Conservation (phyloP, 768 basidiomycete genomes). For the Russula ochroleuca region DNA sequence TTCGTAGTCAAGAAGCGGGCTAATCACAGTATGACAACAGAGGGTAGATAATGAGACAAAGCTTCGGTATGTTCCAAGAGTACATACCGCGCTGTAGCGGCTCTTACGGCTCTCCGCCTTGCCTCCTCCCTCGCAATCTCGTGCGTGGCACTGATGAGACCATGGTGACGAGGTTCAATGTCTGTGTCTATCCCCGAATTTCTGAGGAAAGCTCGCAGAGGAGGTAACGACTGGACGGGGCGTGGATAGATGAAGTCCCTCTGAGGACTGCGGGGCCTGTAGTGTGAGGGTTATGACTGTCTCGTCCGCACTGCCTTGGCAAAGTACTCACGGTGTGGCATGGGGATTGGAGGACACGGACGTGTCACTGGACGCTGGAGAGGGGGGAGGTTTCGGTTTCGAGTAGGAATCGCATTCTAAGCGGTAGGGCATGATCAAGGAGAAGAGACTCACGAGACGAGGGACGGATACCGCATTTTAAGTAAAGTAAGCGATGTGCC, state of each 20-base stretch:
- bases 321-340: conserved; percentile 11
- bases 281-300: not conserved
- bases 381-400: conserved; percentile 12
- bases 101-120: conserved; percentile 19
- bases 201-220: conserved; percentile 25
- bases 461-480: conserved; percentile 19
- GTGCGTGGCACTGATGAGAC: conserved; percentile 6
- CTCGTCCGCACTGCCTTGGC: not conserved
- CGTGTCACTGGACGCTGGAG: conserved; percentile 20
- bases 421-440: conserved; percentile 24
- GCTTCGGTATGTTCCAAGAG: not conserved
- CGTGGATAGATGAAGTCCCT: conserved; percentile 15
- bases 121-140: conserved; percentile 24
- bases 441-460: conserved; percentile 16
- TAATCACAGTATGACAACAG: not conserved
- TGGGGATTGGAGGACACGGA: conserved; percentile 16
- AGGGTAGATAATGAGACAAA: not conserved
- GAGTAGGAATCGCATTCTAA: conserved; percentile 23
- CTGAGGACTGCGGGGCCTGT: conserved; percentile 14
- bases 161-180: conserved; percentile 11
- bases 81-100: conserved; percentile 20
- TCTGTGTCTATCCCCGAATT: conserved; percentile 17
- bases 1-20: conserved; percentile 3
- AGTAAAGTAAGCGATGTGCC: conserved; percentile 23
- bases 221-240: conserved; percentile 23